Base-by-base conservation (phyloP, 495 filamentous ascomycete species). In the Penicillium subrubescens region DNA sequence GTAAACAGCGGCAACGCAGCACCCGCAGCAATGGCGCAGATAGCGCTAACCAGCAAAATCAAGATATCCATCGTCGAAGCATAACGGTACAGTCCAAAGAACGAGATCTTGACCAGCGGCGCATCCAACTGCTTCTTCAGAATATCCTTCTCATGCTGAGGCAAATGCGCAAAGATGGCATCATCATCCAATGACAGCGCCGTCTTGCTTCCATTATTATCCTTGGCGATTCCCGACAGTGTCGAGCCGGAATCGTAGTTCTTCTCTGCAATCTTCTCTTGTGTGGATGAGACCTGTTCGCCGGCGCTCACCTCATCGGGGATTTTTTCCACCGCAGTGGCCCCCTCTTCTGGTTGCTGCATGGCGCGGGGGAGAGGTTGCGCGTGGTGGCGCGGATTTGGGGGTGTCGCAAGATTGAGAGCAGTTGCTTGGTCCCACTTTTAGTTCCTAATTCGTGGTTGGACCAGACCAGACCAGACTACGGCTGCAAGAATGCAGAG, bases 1-100 rank as follows among this genome's bases (percentile, higher is more conserved):
- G 94, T 97, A 86, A 97, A 96, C 44, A 97, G 76, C 1, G 94
- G 94, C 71, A 96, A 73, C 8, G 89, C 90, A 59, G 92, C 90
- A 58, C 93, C 94, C 14, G 86, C 92, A 41, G 84, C 86, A 69
- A 96, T 92, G 62, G 92, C 84, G 60, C 85, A 87, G 43, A 97
- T 68, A 14, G 79, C 72, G 63, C 87, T 86, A 58, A 92, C 79
- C 21, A 77, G 67, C 50, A 97, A 86, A 70, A 98, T 90, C 54
- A 93, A 60, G 3, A 90, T 62, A 75, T 98, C 94, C 63, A 86
- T 86, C 25, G 71, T 83, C 2, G 91, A 91, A 14, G 94, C 87
- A 81, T 94, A 97, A 35, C 92, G 88, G 71, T 89, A 97, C 27
- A 97, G 80, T 0, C 82, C 88, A 59, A 83, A 81, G 67, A 88